Evolutionary conservation across 2,329 filamentous ascomycete species (phyloP).

Genomic region (Colletotrichum nymphaeae): DNA sequence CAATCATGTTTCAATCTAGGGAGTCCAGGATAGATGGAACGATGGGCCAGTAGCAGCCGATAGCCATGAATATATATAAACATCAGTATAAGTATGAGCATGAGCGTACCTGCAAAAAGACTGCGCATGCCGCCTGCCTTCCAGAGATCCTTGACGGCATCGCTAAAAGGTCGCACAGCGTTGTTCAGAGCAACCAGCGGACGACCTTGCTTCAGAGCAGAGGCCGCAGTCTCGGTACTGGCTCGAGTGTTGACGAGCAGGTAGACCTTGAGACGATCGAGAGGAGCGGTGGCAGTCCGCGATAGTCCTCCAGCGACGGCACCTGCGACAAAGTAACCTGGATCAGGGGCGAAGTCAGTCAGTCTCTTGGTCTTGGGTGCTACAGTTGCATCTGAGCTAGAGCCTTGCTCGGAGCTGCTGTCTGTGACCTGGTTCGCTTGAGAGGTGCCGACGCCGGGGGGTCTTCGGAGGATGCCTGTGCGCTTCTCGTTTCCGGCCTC

Average conservation of each 20-base stretch:
- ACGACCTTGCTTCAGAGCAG: constrained; percentile 77
- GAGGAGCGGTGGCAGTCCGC: constrained; percentile 92
- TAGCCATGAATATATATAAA: too few relatives aligned
- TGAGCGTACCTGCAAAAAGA: constrained; percentile 85
- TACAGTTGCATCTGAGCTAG: constrained; percentile 41
- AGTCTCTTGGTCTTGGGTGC: constrained; percentile 61
- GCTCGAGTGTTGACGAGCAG: constrained; percentile 88
- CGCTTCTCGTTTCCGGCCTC: constrained; percentile 26
- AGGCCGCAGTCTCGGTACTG: constrained; percentile 66
- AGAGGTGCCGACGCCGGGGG: constrained; percentile 49
- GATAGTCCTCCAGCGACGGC: constrained; percentile 94
- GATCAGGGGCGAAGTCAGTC: constrained; percentile 79
- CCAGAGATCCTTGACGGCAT: constrained; percentile 84
- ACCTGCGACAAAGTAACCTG: constrained; percentile 98
- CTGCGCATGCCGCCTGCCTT: constrained; percentile 86
- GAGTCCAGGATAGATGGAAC: background rate
- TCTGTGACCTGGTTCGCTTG: constrained; percentile 37
- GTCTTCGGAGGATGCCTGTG: constrained; percentile 21
- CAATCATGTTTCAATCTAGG: background rate
- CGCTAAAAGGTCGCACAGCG: constrained; percentile 75
- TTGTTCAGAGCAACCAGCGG: constrained; percentile 73
- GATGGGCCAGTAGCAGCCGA: background rate
- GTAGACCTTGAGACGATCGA: constrained; percentile 97
- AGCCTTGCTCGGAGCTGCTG: constrained; percentile 37
- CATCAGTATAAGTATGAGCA: background rate